These are phyloP conservation scores for Nakazawaea wyomingensis DNA, from an alignment of 805 yeast genomes.

Conservation along the genomic window DNA sequence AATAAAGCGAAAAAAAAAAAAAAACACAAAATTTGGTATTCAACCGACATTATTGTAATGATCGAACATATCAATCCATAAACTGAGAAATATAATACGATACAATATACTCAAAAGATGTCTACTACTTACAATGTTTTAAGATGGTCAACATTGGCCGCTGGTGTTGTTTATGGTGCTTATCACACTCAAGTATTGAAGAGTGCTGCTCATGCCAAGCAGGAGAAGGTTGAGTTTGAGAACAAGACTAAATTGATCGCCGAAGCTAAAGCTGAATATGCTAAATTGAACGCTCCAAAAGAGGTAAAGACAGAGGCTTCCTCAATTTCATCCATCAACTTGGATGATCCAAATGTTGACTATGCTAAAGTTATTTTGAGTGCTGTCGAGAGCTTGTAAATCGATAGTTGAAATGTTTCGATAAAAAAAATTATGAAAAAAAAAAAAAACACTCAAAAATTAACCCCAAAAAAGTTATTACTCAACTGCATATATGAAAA, in stretches of 20 bases:
- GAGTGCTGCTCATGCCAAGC: slow-evolving; percentile 51
- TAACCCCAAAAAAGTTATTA: too few species aligned
- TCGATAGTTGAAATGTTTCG: background rate
- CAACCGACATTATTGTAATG: too few species aligned
- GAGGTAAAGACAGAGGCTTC: slow-evolving; percentile 31
- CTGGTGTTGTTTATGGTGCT: slow-evolving; percentile 87
- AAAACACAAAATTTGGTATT: too few species aligned
- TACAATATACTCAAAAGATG: too few species aligned
- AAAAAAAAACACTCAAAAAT: too few species aligned
- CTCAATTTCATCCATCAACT: slow-evolving; percentile 50
- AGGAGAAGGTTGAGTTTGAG: slow-evolving; percentile 53
- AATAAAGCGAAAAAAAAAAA: background rate
- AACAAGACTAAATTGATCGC: slow-evolving; percentile 70
- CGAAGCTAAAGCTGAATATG: slow-evolving; percentile 87
- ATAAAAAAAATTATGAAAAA: background rate
- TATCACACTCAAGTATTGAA: slow-evolving; percentile 72
- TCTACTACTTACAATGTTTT: slow-evolving; percentile 52
- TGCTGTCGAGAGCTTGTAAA: slow-evolving; percentile 48
- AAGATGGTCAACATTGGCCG: slow-evolving; percentile 87
- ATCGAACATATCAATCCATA: too few species aligned
- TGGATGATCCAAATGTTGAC: slow-evolving; percentile 90
- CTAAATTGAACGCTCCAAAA: slow-evolving; percentile 50
- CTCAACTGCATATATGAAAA: too few species aligned
- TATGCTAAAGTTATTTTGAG: slow-evolving; percentile 64
- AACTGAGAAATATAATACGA: too few species aligned